Percentiles rank a stretch among this genome's conserved stretches.
Evolutionary conservation across 768 basidiomycete species (phyloP).

Genomic region (Rhizopogon rudus): DNA sequence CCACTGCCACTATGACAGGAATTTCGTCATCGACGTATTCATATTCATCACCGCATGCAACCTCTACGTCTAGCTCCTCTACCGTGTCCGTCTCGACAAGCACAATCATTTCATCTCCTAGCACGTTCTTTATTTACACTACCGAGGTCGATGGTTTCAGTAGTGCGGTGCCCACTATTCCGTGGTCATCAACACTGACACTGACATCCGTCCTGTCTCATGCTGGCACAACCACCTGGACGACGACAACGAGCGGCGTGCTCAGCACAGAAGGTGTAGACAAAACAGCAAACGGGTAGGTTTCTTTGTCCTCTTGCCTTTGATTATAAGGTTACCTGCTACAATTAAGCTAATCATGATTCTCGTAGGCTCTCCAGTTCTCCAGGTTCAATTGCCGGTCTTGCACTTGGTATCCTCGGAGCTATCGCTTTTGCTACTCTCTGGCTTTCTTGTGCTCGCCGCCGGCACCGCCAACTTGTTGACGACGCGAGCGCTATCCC

Average conservation of each 20-base stretch:
- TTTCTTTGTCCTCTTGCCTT: background rate
- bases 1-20: background rate
- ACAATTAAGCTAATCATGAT: constrained; percentile 2
- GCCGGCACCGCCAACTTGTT: constrained; percentile 20
- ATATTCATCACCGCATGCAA: background rate
- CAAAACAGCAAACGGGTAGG: constrained; percentile 12
- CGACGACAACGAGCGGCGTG: constrained; percentile 15
- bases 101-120: constrained; percentile 1
- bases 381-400: constrained; percentile 18
- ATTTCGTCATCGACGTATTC: background rate
- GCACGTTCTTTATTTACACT: constrained; percentile 10
- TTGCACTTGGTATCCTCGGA: constrained; percentile 22
- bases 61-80: background rate
- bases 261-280: constrained; percentile 18
- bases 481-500: constrained; percentile 13
- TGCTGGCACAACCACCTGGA: constrained; percentile 11
- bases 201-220: constrained; percentile 13
- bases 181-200: constrained; percentile 15
- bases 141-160: constrained; percentile 9
- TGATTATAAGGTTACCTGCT: constrained; percentile 1
- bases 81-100: background rate
- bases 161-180: background rate
- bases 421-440: constrained; percentile 20
- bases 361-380: constrained; percentile 9
- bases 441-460: constrained; percentile 29